Base-by-base conservation (phyloP, 2,329 filamentous ascomycete species). In the Aspergillus ruber region DNA sequence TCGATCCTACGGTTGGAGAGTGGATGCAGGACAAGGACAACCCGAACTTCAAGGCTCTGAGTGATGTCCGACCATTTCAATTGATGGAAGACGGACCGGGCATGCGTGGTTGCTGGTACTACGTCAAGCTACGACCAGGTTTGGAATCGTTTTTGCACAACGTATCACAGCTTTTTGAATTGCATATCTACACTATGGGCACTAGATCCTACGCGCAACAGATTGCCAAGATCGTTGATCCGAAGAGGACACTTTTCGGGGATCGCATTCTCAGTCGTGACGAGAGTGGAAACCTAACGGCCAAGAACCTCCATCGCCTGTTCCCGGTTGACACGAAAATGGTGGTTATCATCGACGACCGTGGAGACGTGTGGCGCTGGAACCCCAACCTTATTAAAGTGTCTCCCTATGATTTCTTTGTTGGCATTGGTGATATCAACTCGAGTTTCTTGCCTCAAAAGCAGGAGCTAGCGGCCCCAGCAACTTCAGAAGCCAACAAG, bases 111-210 rank as follows among this genome's bases (percentile, higher is more conserved):
- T 91, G 86, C 64, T 95, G 86, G 80, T 98, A 98, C 70, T 98
- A 97, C 69, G 95, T 98, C 74, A 98, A 98, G 74, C 83, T 95
- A 72, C 88, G 93, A 32, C 93, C 93, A 0, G 90, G 90, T 2
- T 73, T 97, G 44, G 76, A 82, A 52, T 80, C 85, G 38, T 98
- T 98, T 62, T 76, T 98, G 43, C 76, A 86, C 49, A 80, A 82
- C 45, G 79, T 96, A 42, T 82, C 89, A 1, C 79, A 84, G 60
- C 74, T 93, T 60, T 98, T 93, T 71, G 93, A 98, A 72, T 76
- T 97, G 61, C 93, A 98, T 66, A 91, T 98, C 53, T 98, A 98
- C 74, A 98, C 93, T 39, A 98, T 98, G 93, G 93, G 91, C 48
- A 98, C 93, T 18, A 82, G 93, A 54, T 88, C 91, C n/a, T 98